phyloP scores from a whole-genome alignment of 805 yeast species.

The Novakomyces olei region DNA sequence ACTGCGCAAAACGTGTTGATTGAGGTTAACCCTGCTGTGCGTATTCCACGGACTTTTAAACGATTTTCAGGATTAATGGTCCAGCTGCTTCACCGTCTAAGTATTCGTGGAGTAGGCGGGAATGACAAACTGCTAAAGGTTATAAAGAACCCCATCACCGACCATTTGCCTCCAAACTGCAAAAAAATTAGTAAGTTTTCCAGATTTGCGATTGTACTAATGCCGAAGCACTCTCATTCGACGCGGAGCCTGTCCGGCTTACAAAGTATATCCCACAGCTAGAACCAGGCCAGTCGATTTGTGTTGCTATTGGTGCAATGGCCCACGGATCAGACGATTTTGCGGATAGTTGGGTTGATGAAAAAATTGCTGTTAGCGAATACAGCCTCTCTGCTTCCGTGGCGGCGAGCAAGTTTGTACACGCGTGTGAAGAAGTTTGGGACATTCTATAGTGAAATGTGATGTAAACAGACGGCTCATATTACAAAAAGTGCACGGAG shows the following conservation, averaged over 20 bases:
- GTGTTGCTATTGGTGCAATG: slow-evolving; percentile 98
- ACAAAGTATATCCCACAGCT: slow-evolving; percentile 67
- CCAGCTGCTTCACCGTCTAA: slow-evolving; percentile 73
- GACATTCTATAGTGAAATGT: slow-evolving; percentile 27
- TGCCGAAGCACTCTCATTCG: slow-evolving; percentile 81
- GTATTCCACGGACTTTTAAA: slow-evolving; percentile 95
- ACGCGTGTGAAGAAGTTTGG: slow-evolving; percentile 98
- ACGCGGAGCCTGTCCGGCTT: slow-evolving; percentile 54
- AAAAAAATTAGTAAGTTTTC: slow-evolving; percentile 77
- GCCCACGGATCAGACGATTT: slow-evolving; percentile 94
- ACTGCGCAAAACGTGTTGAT: slow-evolving; percentile 86
- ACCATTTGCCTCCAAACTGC: slow-evolving; percentile 89
- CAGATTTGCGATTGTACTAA: too few relatives aligned
- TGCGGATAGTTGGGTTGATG: slow-evolving; percentile 93
- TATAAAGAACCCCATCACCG: slow-evolving; percentile 90
- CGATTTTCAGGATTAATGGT: slow-evolving; percentile 97
- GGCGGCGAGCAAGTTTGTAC: slow-evolving; percentile 94
- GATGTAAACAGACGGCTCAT: too few relatives aligned
- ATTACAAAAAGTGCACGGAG: too few relatives aligned
- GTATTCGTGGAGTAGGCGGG: slow-evolving; percentile 83
- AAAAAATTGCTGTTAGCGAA: slow-evolving; percentile 84
- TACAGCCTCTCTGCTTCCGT: slow-evolving; percentile 93
- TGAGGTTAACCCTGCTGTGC: slow-evolving; percentile 87
- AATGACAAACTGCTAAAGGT: slow-evolving; percentile 86
- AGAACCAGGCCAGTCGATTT: slow-evolving; percentile 76